Percentiles rank a stretch among this genome's conserved stretches.
Evolutionary conservation across 2,329 filamentous ascomycete genomes (phyloP).

Genomic region (Pseudocercospora musae): DNA sequence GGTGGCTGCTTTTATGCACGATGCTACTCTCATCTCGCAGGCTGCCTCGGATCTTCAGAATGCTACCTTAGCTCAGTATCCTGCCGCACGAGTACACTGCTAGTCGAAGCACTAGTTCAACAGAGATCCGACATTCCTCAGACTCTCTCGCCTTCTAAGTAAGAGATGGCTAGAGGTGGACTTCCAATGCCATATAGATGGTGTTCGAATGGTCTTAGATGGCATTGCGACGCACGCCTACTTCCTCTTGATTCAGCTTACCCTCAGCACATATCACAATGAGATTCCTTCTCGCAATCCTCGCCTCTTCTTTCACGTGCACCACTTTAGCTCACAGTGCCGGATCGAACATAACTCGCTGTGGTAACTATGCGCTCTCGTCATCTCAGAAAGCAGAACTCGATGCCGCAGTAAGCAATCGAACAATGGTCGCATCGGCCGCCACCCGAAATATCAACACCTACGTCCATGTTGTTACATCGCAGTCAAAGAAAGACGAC

Average conservation of each 20-base stretch:
- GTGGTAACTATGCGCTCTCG: not conserved
- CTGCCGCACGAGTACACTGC: not conserved
- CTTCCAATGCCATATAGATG: not conserved
- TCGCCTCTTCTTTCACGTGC: not conserved
- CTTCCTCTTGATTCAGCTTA: not conserved
- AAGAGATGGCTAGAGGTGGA: not conserved
- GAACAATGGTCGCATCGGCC: not conserved
- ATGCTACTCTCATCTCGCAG: no score
- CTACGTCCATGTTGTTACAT: conserved; percentile 43
- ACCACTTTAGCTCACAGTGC: not conserved
- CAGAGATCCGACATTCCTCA: not conserved
- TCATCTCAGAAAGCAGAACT: not conserved
- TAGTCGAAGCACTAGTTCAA: not conserved
- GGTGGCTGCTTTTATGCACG: not conserved
- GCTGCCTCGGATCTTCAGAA: no score
- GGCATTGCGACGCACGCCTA: not conserved
- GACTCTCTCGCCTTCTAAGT: not conserved
- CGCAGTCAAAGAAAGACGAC: conserved; percentile 30
- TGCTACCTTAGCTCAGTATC: no score
- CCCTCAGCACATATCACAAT: not conserved
- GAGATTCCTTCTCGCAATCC: not conserved
- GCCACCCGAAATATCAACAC: conserved; percentile 11
- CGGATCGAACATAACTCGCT: not conserved
- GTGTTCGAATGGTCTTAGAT: not conserved
- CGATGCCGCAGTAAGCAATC: conserved; percentile 2